Evolutionary conservation across 2,329 filamentous ascomycete genomes (phyloP).

Genomic region (Xylaria sp.): DNA sequence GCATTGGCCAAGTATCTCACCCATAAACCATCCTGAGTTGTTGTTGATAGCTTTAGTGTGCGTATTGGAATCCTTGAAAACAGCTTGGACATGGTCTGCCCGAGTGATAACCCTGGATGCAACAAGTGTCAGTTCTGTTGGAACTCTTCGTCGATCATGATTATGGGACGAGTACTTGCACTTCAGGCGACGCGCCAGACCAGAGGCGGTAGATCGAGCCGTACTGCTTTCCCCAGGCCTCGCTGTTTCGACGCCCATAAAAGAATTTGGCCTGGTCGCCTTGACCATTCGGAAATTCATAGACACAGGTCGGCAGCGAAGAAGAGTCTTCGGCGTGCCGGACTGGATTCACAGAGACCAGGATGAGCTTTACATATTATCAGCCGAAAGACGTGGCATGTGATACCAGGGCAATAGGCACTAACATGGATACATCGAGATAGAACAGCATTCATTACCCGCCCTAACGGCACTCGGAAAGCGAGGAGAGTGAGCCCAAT

Average conservation of each 20-base stretch:
- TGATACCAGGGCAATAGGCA: not conserved
- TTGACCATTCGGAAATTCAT: slow-evolving; percentile 53
- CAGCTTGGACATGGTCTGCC: no score
- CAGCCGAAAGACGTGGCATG: not conserved
- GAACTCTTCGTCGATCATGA: not conserved
- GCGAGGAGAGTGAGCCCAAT: slow-evolving; percentile 4
- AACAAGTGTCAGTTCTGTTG: not conserved
- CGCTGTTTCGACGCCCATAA: slow-evolving; percentile 49
- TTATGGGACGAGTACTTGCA: slow-evolving; percentile 46
- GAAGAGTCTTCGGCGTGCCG: slow-evolving; percentile 3
- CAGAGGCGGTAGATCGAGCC: slow-evolving; percentile 54
- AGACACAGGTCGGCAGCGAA: slow-evolving; percentile 33
- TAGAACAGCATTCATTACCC: slow-evolving; percentile 2
- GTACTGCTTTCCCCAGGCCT: slow-evolving; percentile 49
- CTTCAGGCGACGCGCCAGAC: slow-evolving; percentile 53
- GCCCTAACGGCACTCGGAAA: not conserved
- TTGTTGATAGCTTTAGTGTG: no score
- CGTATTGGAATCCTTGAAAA: no score
- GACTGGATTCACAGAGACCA: slow-evolving; percentile 6
- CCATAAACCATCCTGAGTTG: no score
- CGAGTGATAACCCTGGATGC: no score
- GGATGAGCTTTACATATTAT: slow-evolving; percentile 3
- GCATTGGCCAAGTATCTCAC: no score
- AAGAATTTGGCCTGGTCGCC: slow-evolving; percentile 56
- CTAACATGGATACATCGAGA: slow-evolving; percentile 11